These are phyloP conservation scores for Ogataea nakhonphanomensis DNA, from an alignment of 805 yeast species.

Conservation along the genomic window DNA sequence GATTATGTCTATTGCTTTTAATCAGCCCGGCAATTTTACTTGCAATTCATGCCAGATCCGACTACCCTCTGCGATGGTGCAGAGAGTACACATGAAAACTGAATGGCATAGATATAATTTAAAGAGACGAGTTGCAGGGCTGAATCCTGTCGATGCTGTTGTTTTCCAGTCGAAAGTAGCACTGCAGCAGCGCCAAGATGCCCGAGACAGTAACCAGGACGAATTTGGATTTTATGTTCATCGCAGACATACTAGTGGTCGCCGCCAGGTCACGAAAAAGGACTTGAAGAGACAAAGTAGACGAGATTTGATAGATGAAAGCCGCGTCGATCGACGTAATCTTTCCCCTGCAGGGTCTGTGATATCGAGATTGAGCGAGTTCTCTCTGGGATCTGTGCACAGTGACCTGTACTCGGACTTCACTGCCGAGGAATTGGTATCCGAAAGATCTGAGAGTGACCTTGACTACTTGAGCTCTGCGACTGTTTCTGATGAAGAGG, in stretches of 20 bases:
- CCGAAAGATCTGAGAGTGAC: constrained; percentile 19
- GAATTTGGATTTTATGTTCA: constrained; percentile 51
- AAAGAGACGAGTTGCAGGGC: constrained; percentile 86
- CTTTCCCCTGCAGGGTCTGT: constrained; percentile 54
- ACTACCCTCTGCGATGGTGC: constrained; percentile 77
- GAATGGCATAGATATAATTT: constrained; percentile 98
- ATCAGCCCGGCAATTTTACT: constrained; percentile 39
- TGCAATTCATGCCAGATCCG: constrained; percentile 88
- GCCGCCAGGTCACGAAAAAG: constrained; percentile 39
- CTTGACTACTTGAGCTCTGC: constrained; percentile 6
- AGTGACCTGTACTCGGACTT: constrained; percentile 21
- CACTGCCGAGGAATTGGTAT: constrained; percentile 21
- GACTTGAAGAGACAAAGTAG: constrained; percentile 35
- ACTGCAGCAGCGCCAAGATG: constrained; percentile 24
- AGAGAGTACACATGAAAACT: constrained; percentile 91
- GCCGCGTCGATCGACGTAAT: constrained; percentile 28
- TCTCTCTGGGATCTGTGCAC: constrained; percentile 43
- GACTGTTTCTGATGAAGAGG: constrained; percentile 13
- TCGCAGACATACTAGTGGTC: constrained; percentile 26
- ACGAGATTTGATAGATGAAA: constrained; percentile 17
- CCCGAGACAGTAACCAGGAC: constrained; percentile 38
- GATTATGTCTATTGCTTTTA: constrained; percentile 12
- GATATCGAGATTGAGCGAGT: constrained; percentile 50
- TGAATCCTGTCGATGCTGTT: constrained; percentile 54
- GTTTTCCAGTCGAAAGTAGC: constrained; percentile 30